Evolutionary conservation across 495 filamentous ascomycete genomes (phyloP).

Genomic region (Penicillium ucsense): DNA sequence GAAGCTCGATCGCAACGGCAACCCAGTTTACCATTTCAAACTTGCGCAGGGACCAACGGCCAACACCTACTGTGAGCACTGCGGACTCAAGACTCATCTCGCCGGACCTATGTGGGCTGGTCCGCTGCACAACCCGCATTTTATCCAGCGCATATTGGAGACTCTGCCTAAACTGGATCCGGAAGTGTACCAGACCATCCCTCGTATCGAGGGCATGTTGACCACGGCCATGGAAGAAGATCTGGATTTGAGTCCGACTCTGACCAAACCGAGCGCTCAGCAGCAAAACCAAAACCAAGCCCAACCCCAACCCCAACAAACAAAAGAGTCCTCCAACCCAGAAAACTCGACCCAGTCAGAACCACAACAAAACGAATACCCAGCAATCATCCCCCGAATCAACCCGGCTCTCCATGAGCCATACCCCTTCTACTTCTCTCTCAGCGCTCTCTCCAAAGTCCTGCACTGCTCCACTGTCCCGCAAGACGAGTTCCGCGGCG

Average conservation of each 20-base stretch:
- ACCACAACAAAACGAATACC: conserved; percentile 10
- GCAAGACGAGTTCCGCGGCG: conserved; percentile 64
- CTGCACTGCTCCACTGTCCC: conserved; percentile 69
- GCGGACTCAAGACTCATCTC: conserved; percentile 75
- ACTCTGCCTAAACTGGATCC: conserved; percentile 51
- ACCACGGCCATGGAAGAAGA: conserved; percentile 75
- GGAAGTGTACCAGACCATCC: conserved; percentile 63
- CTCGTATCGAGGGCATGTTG: conserved; percentile 85
- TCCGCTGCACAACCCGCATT: conserved; percentile 71
- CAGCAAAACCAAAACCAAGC: neutral
- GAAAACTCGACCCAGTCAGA: no score
- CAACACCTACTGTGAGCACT: conserved; percentile 61
- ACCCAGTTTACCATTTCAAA: conserved; percentile 61
- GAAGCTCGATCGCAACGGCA: conserved; percentile 57
- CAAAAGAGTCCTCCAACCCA: no score
- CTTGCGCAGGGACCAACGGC: conserved; percentile 58
- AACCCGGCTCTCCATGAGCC: conserved; percentile 51
- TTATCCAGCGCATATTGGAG: conserved; percentile 65
- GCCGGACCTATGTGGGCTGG: conserved; percentile 93
- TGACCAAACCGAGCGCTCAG: neutral
- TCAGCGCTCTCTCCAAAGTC: conserved; percentile 57
- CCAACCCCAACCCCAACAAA: no score
- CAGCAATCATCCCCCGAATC: conserved; percentile 27
- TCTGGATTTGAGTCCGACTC: conserved; percentile 18
- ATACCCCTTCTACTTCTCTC: conserved; percentile 82